Conservation (phyloP, 306 rosid genomes). For the Urtica urens region DNA sequence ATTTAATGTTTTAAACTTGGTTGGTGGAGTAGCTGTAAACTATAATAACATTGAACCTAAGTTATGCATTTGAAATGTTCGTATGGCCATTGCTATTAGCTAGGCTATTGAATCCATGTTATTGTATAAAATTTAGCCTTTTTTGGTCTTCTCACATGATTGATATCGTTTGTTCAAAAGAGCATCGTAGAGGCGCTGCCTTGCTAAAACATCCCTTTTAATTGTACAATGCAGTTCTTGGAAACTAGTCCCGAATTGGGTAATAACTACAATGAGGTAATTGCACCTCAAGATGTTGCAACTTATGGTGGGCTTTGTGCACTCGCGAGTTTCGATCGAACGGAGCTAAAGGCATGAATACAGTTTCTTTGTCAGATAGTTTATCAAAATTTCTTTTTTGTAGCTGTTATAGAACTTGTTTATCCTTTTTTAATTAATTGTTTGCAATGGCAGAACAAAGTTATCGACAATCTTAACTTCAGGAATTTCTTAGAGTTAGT, state of each 20-base stretch:
- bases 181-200: too few relatives aligned
- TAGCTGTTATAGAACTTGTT: not conserved
- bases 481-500: constrained; percentile 91
- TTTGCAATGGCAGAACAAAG: constrained; percentile 64
- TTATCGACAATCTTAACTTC: constrained; percentile 74
- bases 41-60: too few relatives aligned
- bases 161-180: too few relatives aligned
- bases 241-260: constrained; percentile 73
- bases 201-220: too few relatives aligned
- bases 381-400: constrained; percentile 12
- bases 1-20: too few relatives aligned
- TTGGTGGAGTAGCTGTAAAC: too few relatives aligned
- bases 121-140: too few relatives aligned
- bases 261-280: constrained; percentile 74
- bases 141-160: too few relatives aligned
- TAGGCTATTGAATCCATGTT: too few relatives aligned
- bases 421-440: constrained; percentile 14
- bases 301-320: constrained; percentile 99
- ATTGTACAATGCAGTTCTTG: constrained; percentile 53
- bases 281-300: constrained; percentile 96
- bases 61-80: too few relatives aligned
- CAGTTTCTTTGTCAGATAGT: too few relatives aligned
- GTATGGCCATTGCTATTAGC: too few relatives aligned
- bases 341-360: constrained; percentile 71
- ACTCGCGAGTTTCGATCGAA: constrained; percentile 88